These are phyloP conservation scores for Camelina hispida DNA, from an alignment of 345 rosid genomes.

Conservation along the genomic window DNA sequence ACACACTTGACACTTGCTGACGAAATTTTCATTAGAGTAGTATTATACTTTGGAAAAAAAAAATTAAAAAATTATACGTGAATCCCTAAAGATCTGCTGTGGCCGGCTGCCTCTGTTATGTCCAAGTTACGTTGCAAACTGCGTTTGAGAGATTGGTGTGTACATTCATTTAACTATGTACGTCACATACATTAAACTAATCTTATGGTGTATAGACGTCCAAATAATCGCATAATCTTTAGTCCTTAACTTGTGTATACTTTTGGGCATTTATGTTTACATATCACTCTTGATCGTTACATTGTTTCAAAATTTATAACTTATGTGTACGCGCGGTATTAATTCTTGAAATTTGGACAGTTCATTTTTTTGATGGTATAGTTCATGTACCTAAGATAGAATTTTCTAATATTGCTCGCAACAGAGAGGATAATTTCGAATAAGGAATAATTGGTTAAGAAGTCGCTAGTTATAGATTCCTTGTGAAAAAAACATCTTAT, in stretches of 20 bases:
- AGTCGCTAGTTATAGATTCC: slow-evolving; percentile 35
- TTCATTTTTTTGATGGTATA: background rate
- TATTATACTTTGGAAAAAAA: slow-evolving; percentile 7
- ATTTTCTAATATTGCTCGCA: slow-evolving; percentile 6
- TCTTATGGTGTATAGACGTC: slow-evolving; percentile 6
- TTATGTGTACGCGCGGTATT: slow-evolving; percentile 16
- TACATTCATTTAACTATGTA: background rate
- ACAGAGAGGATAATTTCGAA: slow-evolving; percentile 6
- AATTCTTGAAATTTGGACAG: slow-evolving; percentile 11
- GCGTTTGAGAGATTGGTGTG: background rate
- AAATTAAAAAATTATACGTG: slow-evolving; percentile 22
- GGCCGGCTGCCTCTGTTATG: slow-evolving; percentile 45
- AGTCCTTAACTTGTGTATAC: background rate
- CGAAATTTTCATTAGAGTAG: slow-evolving; percentile 1
- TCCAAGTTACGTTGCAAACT: slow-evolving; percentile 37
- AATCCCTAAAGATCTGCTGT: slow-evolving; percentile 69
- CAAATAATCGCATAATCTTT: slow-evolving; percentile 3
- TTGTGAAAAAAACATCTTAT: background rate
- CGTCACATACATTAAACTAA: slow-evolving; percentile 9
- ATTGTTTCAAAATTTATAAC: background rate
- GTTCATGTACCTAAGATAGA: slow-evolving; percentile 36
- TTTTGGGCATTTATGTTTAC: background rate
- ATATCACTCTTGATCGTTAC: slow-evolving; percentile 7
- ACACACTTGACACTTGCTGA: slow-evolving; percentile 23
- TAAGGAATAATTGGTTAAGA: slow-evolving; percentile 36